Base-by-base conservation (phyloP, 140 eudicot species). In the Senecio squalidus region DNA sequence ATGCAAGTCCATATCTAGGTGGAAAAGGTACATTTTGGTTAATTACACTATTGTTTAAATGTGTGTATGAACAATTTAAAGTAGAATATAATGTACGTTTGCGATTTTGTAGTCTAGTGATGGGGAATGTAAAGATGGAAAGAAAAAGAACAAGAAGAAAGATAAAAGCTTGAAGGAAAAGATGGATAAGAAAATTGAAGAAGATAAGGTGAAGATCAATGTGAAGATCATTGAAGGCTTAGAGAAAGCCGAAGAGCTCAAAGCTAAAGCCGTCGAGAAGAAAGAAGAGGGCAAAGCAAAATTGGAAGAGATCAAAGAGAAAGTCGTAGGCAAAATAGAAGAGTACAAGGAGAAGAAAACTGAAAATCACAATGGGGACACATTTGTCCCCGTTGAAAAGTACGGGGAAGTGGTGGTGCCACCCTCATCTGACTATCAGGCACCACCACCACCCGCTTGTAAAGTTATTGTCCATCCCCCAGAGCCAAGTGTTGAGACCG, bases 101-200 rank as follows among this genome's bases (percentile, higher is more conserved):
- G n/a, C n/a, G n/a, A n/a, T n/a, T n/a, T n/a, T n/a, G n/a, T 68
- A 84, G 94, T 84, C 85, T 3, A 75, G 85, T 22, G 82, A 83
- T 1, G 91, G 76, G 55, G 83, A 78, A 30, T 74, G 60, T 25
- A 72, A 74, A 59, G 82, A 58, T 43, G 86, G 72, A 27, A 60
- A 60, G 70, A 74, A 77, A 66, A 55, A 53, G 40, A 60, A 69
- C 64, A 84, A 78, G 74, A 65, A 57, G 81, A 70, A 70, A 22
- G 76, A 70, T 13, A 44, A 54, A 9, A 22, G 22, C 18, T 41
- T 70, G 58, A 61, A 70, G 49, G 75, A 69, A 40, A 69, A 60
- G 39, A 62, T 30, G 0, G 62, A 70, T 60, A 68, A 68, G 51
- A 57, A 56, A 45, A 46, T 76, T 15, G 61, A 68, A 23, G 43